Conservation (phyloP, 495 filamentous ascomycete species). For the Barbatosphaeria neglecta region DNA sequence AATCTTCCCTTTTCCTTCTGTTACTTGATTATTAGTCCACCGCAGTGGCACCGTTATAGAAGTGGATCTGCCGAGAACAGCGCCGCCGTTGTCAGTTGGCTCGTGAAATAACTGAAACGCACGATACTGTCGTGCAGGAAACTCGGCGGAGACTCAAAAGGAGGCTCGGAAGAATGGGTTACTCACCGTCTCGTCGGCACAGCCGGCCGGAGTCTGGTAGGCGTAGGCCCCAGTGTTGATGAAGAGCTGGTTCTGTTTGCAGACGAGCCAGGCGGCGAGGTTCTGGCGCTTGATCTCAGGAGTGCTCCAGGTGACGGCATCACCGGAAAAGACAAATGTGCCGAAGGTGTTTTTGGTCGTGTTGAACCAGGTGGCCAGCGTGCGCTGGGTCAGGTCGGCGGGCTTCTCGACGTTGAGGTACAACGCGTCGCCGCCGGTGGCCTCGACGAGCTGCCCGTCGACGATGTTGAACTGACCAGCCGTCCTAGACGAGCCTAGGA, state of each 20-base stretch:
- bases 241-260: conserved; percentile 38
- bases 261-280: conserved; percentile 46
- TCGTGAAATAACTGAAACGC: too few relatives aligned
- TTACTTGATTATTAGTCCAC: background rate
- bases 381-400: conserved; percentile 30
- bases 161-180: background rate
- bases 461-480: conserved; percentile 51
- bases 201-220: conserved; percentile 46
- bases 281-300: conserved; percentile 41
- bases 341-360: conserved; percentile 43
- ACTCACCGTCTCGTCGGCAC: conserved; percentile 47
- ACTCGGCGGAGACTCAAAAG: background rate
- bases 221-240: conserved; percentile 50
- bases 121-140: background rate
- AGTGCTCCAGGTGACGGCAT: conserved; percentile 42
- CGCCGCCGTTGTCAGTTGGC: too few relatives aligned
- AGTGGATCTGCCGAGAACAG: background rate
- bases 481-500: conserved; percentile 40
- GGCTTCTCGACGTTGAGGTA: conserved; percentile 39
- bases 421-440: conserved; percentile 27
- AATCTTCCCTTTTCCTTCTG: too few relatives aligned
- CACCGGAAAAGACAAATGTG: conserved; percentile 45
- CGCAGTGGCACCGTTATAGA: background rate
- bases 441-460: conserved; percentile 44
- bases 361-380: conserved; percentile 39